Percentiles rank a stretch among this genome's conserved stretches.
These are phyloP conservation scores for Salvia miltiorrhiza DNA, from an alignment of 257 asterid genomes.

Conservation along the genomic window DNA sequence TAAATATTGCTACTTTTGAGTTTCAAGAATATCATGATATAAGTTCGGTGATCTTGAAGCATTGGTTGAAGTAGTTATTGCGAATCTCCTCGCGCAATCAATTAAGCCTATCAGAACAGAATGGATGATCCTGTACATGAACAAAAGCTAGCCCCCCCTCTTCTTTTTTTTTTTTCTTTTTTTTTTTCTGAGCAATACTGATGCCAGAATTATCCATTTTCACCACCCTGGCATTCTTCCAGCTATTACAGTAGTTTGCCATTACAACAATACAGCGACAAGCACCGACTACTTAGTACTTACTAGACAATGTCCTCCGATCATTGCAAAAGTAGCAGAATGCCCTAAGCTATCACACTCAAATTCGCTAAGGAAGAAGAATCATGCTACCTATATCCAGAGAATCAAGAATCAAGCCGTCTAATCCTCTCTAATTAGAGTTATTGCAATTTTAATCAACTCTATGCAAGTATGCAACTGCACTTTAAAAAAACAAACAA, in stretches of 20 bases:
- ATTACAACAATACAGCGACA: neutral
- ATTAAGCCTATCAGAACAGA: too few relatives aligned
- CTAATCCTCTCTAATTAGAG: neutral
- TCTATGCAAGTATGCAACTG: neutral
- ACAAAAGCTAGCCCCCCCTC: too few relatives aligned
- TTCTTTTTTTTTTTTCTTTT: too few relatives aligned
- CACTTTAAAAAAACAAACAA: neutral
- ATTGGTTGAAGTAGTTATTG: neutral
- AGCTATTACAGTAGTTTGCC: neutral
- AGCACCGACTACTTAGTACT: neutral
- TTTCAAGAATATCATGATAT: constrained; percentile 5
- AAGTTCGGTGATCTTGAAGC: neutral
- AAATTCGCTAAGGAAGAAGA: neutral
- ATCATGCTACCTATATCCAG: neutral
- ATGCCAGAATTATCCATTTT: neutral
- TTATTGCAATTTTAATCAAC: neutral
- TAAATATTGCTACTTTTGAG: neutral
- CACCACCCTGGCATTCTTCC: neutral
- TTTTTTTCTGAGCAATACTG: too few relatives aligned
- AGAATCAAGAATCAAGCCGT: neutral
- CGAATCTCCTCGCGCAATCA: neutral
- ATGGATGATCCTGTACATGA: too few relatives aligned
- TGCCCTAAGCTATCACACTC: neutral
- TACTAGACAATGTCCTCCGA: neutral
- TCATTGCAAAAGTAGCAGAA: constrained; percentile 7